These are phyloP conservation scores for Naganishia vaughanmartiniae DNA, from an alignment of 768 basidiomycete genomes.

Conservation along the genomic window DNA sequence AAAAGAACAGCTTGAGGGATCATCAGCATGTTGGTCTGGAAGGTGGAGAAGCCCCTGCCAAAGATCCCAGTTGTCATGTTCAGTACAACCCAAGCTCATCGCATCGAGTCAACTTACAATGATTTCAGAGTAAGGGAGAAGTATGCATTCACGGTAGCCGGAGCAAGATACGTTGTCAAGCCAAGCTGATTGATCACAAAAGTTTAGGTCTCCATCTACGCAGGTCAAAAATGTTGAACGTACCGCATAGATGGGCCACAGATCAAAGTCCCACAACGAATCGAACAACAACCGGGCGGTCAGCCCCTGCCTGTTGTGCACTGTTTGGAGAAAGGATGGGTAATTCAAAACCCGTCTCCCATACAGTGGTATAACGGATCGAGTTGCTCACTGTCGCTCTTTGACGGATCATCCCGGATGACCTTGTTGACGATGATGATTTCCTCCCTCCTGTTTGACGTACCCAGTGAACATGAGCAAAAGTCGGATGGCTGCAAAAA, in stretches of 20 bases:
- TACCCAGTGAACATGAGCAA: not conserved
- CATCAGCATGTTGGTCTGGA: conserved; percentile 64
- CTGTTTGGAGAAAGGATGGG: too few species aligned
- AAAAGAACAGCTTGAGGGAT: conserved; percentile 62
- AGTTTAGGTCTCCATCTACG: not conserved
- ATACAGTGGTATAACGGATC: not conserved
- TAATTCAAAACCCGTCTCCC: too few species aligned
- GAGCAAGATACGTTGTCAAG: conserved; percentile 56
- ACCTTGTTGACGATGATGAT: conserved; percentile 66
- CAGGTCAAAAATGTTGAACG: conserved; percentile 50
- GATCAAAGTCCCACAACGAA: conserved; percentile 61
- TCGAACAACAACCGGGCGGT: conserved; percentile 57
- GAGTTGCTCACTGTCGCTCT: conserved; percentile 54
- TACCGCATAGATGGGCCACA: conserved; percentile 65
- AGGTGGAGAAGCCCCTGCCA: conserved; percentile 61
- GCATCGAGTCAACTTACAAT: conserved; percentile 36
- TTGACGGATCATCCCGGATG: conserved; percentile 65
- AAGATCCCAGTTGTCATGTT: not conserved
- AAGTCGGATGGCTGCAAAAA: not conserved
- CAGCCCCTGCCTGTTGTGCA: conserved; percentile 72
- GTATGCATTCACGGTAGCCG: conserved; percentile 63
- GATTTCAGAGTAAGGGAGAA: conserved; percentile 63
- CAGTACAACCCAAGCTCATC: conserved; percentile 37
- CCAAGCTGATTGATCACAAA: conserved; percentile 31
- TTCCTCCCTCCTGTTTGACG: conserved; percentile 59